A percentile compares a stretch with the other conserved stretches of the same genome.
Conservation (phyloP, 179 eudicot genomes). For the Corrigiola litoralis region DNA sequence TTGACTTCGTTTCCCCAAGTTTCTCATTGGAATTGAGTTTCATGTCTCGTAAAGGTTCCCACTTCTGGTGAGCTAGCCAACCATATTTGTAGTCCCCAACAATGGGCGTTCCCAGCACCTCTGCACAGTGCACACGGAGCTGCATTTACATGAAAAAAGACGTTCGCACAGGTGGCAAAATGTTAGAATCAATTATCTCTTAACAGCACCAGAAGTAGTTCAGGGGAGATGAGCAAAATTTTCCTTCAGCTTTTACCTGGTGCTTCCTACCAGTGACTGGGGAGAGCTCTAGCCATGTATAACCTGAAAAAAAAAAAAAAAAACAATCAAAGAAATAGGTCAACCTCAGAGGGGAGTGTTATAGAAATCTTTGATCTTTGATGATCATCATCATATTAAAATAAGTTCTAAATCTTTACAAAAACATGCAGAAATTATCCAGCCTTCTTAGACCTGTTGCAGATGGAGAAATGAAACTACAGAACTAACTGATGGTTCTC, state of each 20-base stretch:
- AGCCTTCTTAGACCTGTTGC: not conserved
- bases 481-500: not conserved
- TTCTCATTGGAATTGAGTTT: conserved; percentile 14
- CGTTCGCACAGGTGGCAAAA: not conserved
- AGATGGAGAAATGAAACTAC: not conserved
- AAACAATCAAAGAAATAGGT: not conserved
- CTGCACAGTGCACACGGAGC: conserved; percentile 98
- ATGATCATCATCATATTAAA: not conserved
- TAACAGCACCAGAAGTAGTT: no score
- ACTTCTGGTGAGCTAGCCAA: conserved; percentile 76
- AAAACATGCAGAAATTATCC: not conserved
- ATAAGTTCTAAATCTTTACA: not conserved
- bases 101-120: conserved; percentile 88
- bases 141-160: conserved; percentile 19
- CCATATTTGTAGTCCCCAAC: conserved; percentile 98
- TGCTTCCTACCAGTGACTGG: conserved; percentile 96
- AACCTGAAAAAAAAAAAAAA: conserved; percentile 45
- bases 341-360: not conserved
- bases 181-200: not conserved
- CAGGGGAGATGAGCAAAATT: not conserved
- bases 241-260: conserved; percentile 49
- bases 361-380: not conserved
- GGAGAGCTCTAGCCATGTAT: conserved; percentile 77
- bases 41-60: conserved; percentile 33
- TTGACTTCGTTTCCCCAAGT: conserved; percentile 11